These are phyloP conservation scores for Alternaria conjuncta DNA, from an alignment of 2,329 filamentous ascomycete species.

Conservation along the genomic window DNA sequence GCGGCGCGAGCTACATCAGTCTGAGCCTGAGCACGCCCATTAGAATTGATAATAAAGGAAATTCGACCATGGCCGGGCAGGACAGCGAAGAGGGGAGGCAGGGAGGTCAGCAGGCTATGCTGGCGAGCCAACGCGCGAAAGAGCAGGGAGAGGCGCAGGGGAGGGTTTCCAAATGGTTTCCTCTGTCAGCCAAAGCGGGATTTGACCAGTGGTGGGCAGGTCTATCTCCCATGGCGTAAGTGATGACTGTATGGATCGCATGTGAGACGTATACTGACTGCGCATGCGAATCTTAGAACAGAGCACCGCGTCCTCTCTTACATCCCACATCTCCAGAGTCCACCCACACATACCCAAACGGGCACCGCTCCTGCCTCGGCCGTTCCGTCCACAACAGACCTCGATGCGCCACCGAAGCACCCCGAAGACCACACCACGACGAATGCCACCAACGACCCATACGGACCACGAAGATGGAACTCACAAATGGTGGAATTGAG, in stretches of 20 bases:
- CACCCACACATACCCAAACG: slow-evolving; percentile 71
- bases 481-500: slow-evolving; percentile 83
- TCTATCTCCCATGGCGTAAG: slow-evolving; percentile 71
- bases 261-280: neutral
- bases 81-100: slow-evolving; percentile 26
- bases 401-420: slow-evolving; percentile 44
- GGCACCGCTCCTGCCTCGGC: slow-evolving; percentile 59
- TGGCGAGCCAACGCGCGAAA: slow-evolving; percentile 57
- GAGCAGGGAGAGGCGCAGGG: slow-evolving; percentile 46
- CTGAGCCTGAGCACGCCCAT: slow-evolving; percentile 40
- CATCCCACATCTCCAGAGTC: slow-evolving; percentile 80
- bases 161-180: slow-evolving; percentile 66
- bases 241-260: neutral
- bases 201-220: slow-evolving; percentile 78
- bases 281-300: slow-evolving; percentile 52
- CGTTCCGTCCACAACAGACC: slow-evolving; percentile 49
- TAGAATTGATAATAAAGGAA: slow-evolving; percentile 30
- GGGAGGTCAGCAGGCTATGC: slow-evolving; percentile 53
- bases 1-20: slow-evolving; percentile 40
- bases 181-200: slow-evolving; percentile 88
- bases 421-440: slow-evolving; percentile 56
- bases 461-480: slow-evolving; percentile 84
- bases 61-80: slow-evolving; percentile 39
- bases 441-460: slow-evolving; percentile 68
- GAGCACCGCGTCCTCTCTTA: slow-evolving; percentile 88